Conservation (phyloP, 176 grass and related monocot species). For the Oryza brachyantha region DNA sequence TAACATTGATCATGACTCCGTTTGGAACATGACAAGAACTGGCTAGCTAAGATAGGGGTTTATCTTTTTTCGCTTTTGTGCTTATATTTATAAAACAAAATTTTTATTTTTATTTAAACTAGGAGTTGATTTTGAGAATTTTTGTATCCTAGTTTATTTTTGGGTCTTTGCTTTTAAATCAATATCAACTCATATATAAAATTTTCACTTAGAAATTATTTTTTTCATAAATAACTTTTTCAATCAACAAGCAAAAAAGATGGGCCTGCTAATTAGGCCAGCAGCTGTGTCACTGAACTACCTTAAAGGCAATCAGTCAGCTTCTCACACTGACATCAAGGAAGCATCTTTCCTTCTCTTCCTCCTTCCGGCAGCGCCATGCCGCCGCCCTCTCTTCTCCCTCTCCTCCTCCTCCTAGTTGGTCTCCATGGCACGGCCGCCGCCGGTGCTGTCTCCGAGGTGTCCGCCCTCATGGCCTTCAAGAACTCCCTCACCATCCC, state of each 20-base stretch:
- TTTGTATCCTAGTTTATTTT: too few species aligned
- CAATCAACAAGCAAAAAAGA: too few species aligned
- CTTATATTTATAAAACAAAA: too few species aligned
- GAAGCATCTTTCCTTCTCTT: constrained; percentile 1
- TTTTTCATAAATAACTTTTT: too few species aligned
- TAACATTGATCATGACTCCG: neutral
- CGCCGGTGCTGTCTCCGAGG: constrained; percentile 17
- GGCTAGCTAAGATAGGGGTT: neutral
- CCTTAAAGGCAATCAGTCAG: constrained; percentile 38
- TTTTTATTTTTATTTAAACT: too few species aligned
- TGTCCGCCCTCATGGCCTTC: constrained; percentile 47
- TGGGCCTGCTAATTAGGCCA: too few species aligned
- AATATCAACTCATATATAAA: too few species aligned
- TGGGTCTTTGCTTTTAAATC: too few species aligned
- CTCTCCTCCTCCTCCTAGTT: constrained; percentile 22
- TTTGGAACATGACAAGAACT: neutral
- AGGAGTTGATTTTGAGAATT: too few species aligned
- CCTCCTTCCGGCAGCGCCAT: constrained; percentile 29
- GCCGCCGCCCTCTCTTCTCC: constrained; percentile 26
- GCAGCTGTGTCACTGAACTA: too few species aligned
- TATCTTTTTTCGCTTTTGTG: too few species aligned
- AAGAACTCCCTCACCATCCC: constrained; percentile 50
- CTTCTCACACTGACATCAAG: neutral
- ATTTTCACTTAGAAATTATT: too few species aligned
- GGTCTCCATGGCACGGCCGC: neutral